A percentile compares a stretch with the other conserved stretches of the same genome.
These are phyloP conservation scores for Trichoderma cornu-damae DNA, from an alignment of 2,329 filamentous ascomycete genomes.

Conservation along the genomic window DNA sequence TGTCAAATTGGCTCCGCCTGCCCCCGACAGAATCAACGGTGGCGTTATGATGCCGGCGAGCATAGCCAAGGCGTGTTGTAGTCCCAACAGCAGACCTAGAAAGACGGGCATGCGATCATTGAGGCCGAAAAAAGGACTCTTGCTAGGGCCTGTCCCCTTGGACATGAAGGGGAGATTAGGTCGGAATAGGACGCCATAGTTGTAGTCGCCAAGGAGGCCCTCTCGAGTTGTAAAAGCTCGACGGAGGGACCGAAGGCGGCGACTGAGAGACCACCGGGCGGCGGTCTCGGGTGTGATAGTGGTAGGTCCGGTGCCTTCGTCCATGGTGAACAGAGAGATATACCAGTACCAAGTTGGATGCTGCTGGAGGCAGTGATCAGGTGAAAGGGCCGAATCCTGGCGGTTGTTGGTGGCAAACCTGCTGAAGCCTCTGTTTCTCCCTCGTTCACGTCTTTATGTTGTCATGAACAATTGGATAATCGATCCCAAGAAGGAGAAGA, in stretches of 20 bases:
- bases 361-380: not conserved
- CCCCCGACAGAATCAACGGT: slow-evolving; percentile 63
- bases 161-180: slow-evolving; percentile 80
- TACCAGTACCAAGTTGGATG: not conserved
- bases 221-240: slow-evolving; percentile 54
- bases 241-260: slow-evolving; percentile 25
- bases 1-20: slow-evolving; percentile 58
- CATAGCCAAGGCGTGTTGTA: slow-evolving; percentile 78
- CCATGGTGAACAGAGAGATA: slow-evolving; percentile 37
- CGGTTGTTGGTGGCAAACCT: slow-evolving; percentile 27
- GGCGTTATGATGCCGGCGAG: slow-evolving; percentile 70
- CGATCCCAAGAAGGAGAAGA: too few relatives aligned
- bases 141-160: slow-evolving; percentile 29
- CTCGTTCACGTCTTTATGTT: not conserved
- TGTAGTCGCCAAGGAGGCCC: slow-evolving; percentile 77
- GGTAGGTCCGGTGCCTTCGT: slow-evolving; percentile 51
- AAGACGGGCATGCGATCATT: slow-evolving; percentile 72
- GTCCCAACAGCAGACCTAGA: slow-evolving; percentile 66
- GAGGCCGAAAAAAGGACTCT: slow-evolving; percentile 80
- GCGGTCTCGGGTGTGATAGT: slow-evolving; percentile 41
- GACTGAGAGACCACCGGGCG: slow-evolving; percentile 30
- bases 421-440: slow-evolving; percentile 24
- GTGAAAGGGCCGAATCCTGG: slow-evolving; percentile 23
- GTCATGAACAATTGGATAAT: not conserved
- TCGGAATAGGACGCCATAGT: slow-evolving; percentile 84